A percentile compares a stretch with the other conserved stretches of the same genome.
These are phyloP conservation scores for Brachypodium distachyon DNA, from an alignment of 202 grass and related monocot species.

Conservation along the genomic window DNA sequence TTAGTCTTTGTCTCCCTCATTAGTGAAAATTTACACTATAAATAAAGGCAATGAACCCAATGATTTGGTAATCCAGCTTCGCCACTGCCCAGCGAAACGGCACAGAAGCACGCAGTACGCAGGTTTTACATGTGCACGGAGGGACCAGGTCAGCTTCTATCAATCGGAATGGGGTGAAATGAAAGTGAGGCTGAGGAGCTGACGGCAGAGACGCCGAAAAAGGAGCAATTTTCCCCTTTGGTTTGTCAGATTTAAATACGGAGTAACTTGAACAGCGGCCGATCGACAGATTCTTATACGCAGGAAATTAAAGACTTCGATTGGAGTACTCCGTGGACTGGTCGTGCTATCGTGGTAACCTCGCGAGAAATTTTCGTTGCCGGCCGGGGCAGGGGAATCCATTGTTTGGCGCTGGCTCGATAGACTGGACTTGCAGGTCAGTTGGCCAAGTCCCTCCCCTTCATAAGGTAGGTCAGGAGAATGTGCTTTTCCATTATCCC, in stretches of 20 bases:
- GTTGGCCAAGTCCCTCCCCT: constrained; percentile 1
- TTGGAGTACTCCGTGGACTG: neutral
- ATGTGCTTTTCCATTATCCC: too few relatives aligned
- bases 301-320: neutral
- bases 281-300: neutral
- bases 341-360: neutral
- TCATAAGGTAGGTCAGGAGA: too few relatives aligned
- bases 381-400: neutral
- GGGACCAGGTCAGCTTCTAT: neutral
- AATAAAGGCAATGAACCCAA: too few relatives aligned
- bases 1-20: too few relatives aligned
- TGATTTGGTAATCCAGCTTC: too few relatives aligned
- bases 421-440: neutral
- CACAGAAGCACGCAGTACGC: neutral
- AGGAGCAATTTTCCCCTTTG: neutral
- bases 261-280: neutral
- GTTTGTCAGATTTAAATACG: neutral
- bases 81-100: neutral
- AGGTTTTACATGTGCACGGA: too few relatives aligned
- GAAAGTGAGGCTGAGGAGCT: constrained; percentile 6
- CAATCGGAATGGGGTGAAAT: constrained; percentile 28
- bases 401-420: neutral
- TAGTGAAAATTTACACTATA: too few relatives aligned
- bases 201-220: neutral
- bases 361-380: neutral